phyloP scores from a whole-genome alignment of 768 basidiomycete species.

The Psilocybe cyanescens region DNA sequence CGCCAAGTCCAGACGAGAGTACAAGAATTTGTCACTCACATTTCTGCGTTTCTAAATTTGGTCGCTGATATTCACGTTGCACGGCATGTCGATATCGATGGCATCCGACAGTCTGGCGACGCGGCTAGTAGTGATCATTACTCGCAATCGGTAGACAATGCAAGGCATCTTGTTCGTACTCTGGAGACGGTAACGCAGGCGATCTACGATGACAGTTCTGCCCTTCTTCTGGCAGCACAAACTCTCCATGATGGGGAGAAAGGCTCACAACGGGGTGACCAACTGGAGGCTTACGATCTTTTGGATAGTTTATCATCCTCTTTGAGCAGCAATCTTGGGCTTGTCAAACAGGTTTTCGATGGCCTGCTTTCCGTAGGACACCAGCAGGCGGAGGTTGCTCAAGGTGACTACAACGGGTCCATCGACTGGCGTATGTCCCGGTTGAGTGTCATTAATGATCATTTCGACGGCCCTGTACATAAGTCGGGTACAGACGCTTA shows the following conservation, averaged over 20 bases:
- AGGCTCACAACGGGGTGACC: slow-evolving; percentile 32
- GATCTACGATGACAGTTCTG: slow-evolving; percentile 71
- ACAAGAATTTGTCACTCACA: slow-evolving; percentile 54
- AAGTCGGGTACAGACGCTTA: slow-evolving; percentile 31
- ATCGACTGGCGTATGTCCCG: slow-evolving; percentile 82
- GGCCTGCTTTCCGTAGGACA: slow-evolving; percentile 64
- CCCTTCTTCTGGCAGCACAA: slow-evolving; percentile 64
- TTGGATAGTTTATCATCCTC: slow-evolving; percentile 54
- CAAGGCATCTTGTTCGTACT: slow-evolving; percentile 66
- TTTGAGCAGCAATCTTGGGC: slow-evolving; percentile 57
- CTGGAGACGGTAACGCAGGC: slow-evolving; percentile 75
- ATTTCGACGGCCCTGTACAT: slow-evolving; percentile 43
- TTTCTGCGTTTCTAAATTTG: slow-evolving; percentile 61
- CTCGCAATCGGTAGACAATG: slow-evolving; percentile 67
- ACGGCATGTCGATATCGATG: slow-evolving; percentile 82
- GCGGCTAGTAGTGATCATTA: slow-evolving; percentile 55
- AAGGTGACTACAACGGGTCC: slow-evolving; percentile 73
- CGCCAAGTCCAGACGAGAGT: slow-evolving; percentile 46
- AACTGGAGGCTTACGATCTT: slow-evolving; percentile 42
- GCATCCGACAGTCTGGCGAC: slow-evolving; percentile 55
- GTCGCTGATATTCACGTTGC: slow-evolving; percentile 79
- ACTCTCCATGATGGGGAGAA: slow-evolving; percentile 44
- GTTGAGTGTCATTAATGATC: slow-evolving; percentile 60
- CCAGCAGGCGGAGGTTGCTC: slow-evolving; percentile 71
- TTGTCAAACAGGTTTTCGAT: slow-evolving; percentile 64